These are phyloP conservation scores for Niebla homalea DNA, from an alignment of 495 filamentous ascomycete genomes.

Conservation along the genomic window DNA sequence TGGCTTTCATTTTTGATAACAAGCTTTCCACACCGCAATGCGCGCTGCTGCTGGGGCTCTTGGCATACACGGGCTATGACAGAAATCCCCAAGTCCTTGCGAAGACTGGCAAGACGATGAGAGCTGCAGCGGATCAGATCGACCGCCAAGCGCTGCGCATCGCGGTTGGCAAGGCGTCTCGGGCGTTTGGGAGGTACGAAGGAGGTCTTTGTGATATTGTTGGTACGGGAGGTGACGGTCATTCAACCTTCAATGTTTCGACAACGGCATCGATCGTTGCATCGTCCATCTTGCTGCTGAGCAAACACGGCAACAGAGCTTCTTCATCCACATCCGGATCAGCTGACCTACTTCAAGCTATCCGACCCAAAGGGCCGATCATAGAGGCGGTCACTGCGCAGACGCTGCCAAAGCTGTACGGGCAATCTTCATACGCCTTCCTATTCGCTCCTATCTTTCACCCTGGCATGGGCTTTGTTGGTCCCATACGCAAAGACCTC, in stretches of 20 bases:
- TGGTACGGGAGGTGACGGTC: conserved; percentile 89
- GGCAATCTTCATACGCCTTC: conserved; percentile 77
- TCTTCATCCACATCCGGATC: conserved; percentile 92
- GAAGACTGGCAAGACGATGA: conserved; percentile 56
- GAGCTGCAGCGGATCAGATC: conserved; percentile 52
- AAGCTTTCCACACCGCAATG: conserved; percentile 70
- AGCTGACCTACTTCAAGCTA: conserved; percentile 73
- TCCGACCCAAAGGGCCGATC: conserved; percentile 53
- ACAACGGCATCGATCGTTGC: conserved; percentile 89
- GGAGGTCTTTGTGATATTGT: conserved; percentile 89
- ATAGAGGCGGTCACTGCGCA: conserved; percentile 57
- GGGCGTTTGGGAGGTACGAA: conserved; percentile 53
- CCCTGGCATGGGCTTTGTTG: conserved; percentile 78
- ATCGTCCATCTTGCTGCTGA: conserved; percentile 64
- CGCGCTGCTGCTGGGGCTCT: conserved; percentile 67
- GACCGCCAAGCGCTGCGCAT: conserved; percentile 44
- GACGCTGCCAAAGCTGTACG: conserved; percentile 57
- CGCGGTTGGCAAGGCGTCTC: conserved; percentile 41
- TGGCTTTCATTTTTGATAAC: conserved; percentile 81
- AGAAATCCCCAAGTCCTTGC: conserved; percentile 67
- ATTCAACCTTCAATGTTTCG: conserved; percentile 95
- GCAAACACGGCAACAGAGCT: conserved; percentile 94
- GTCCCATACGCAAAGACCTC: conserved; percentile 66
- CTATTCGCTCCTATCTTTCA: conserved; percentile 96
- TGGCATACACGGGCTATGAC: conserved; percentile 79